phyloP scores from a whole-genome alignment of 257 asterid species.

The Solanum arcanum region DNA sequence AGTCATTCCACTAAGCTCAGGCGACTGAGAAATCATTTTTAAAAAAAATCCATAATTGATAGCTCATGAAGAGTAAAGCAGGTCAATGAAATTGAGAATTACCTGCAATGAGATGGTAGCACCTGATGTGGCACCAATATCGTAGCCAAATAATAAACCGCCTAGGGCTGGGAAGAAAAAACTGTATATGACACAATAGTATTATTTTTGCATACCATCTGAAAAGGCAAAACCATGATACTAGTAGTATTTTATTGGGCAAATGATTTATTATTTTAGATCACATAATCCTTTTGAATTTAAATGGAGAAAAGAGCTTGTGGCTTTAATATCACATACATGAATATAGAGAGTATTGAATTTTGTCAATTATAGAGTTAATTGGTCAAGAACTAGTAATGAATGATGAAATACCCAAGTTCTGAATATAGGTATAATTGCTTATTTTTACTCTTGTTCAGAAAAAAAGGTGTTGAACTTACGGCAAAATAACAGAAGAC shows the following conservation, averaged over 20 bases:
- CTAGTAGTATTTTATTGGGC: not conserved
- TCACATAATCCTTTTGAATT: not conserved
- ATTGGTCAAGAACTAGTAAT: not conserved
- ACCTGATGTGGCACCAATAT: conserved; percentile 98
- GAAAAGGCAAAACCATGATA: not conserved
- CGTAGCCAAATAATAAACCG: conserved; percentile 89
- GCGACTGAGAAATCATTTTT: conserved; percentile 49
- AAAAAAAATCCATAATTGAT: not conserved
- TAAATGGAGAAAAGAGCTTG: not conserved
- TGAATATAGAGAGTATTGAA: not conserved
- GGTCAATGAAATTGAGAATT: not conserved
- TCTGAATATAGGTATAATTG: not conserved
- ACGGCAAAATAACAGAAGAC: conserved; percentile 87
- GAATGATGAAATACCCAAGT: not conserved
- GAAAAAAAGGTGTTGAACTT: conserved; percentile 7
- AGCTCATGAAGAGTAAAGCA: not conserved
- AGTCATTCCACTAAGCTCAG: conserved; percentile 78
- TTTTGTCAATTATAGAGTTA: too few species aligned
- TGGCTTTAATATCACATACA: not conserved
- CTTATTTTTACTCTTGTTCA: not conserved
- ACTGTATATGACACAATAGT: conserved; percentile 24
- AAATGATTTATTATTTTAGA: not conserved
- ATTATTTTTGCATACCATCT: not conserved
- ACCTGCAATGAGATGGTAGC: conserved; percentile 91
- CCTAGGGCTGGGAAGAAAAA: conserved; percentile 92